A percentile compares a stretch with the other conserved stretches of the same genome.
These are phyloP conservation scores for Sugiyamaella castrensis DNA, from an alignment of 1,139 yeast species.

Conservation along the genomic window DNA sequence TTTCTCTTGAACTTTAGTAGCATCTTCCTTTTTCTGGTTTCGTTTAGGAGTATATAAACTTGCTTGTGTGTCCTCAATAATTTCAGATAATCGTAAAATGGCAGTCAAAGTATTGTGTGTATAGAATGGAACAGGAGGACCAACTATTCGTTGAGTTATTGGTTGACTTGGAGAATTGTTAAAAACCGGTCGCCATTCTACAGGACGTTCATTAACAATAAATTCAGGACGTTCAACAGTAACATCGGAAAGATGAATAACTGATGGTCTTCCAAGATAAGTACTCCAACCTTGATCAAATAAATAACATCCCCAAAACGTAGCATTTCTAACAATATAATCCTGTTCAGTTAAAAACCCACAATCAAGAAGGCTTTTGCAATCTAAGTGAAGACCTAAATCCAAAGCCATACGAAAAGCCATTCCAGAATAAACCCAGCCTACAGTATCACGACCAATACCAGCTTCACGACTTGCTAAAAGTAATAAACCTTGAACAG, in stretches of 20 bases:
- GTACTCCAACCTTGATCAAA: conserved; percentile 30
- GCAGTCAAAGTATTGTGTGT: conserved; percentile 20
- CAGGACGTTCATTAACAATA: conserved; percentile 16
- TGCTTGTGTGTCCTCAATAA: conserved; percentile 18
- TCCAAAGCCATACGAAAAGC: conserved; percentile 31
- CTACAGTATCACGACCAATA: conserved; percentile 27
- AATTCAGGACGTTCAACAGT: conserved; percentile 18
- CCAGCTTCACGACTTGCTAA: conserved; percentile 29
- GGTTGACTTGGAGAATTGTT: conserved; percentile 9
- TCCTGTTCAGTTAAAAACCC: conserved; percentile 26
- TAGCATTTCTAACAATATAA: conserved; percentile 23
- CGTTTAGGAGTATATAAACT: conserved; percentile 18
- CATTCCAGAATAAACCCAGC: conserved; percentile 32
- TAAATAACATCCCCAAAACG: conserved; percentile 31
- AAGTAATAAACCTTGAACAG: conserved; percentile 26
- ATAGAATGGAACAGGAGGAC: conserved; percentile 16
- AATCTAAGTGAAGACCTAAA: conserved; percentile 28
- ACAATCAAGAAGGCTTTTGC: conserved; percentile 21
- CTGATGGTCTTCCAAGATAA: conserved; percentile 29
- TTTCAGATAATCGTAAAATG: conserved; percentile 18
- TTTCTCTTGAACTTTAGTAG: conserved; percentile 10
- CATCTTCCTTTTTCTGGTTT: conserved; percentile 10
- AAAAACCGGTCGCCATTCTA: conserved; percentile 19
- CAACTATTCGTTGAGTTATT: conserved; percentile 15
- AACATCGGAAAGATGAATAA: conserved; percentile 26